Conservation (phyloP, 306 rosid genomes). For the Quercus aquifolioides region DNA sequence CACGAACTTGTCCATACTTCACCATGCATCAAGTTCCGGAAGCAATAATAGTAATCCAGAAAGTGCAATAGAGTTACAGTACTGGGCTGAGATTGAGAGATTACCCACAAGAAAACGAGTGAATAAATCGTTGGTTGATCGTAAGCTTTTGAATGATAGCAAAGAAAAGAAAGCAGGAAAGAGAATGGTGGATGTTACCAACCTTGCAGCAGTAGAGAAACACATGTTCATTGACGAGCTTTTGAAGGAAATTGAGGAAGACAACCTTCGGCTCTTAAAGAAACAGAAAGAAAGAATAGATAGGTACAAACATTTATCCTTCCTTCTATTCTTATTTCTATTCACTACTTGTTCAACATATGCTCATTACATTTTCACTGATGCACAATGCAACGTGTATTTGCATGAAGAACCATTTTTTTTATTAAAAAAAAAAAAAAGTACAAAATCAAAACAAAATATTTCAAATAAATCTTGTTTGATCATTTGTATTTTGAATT, state of each 20-base stretch:
- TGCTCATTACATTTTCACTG: neutral
- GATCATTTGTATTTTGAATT: too few species aligned
- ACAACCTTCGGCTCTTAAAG: conserved; percentile 16
- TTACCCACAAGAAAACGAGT: conserved; percentile 12
- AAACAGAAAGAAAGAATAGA: conserved; percentile 23
- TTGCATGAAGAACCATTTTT: neutral
- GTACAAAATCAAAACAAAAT: too few species aligned
- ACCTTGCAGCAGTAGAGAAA: conserved; percentile 12
- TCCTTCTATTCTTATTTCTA: neutral
- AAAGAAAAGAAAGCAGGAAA: neutral
- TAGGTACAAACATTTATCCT: neutral
- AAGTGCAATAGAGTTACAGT: neutral
- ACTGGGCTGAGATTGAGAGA: conserved; percentile 24
- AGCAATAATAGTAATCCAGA: neutral
- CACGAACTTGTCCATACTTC: neutral
- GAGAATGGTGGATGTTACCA: conserved; percentile 15
- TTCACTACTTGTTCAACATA: too few species aligned
- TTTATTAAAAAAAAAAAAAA: too few species aligned
- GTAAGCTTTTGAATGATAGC: neutral
- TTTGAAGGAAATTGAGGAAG: conserved; percentile 18
- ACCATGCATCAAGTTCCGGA: neutral
- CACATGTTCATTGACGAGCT: conserved; percentile 21
- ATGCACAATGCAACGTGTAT: neutral
- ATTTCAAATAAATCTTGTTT: too few species aligned
- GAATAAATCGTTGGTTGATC: neutral